Evolutionary conservation across 768 basidiomycete species (phyloP).

Genomic region (Megacollybia marginata): DNA sequence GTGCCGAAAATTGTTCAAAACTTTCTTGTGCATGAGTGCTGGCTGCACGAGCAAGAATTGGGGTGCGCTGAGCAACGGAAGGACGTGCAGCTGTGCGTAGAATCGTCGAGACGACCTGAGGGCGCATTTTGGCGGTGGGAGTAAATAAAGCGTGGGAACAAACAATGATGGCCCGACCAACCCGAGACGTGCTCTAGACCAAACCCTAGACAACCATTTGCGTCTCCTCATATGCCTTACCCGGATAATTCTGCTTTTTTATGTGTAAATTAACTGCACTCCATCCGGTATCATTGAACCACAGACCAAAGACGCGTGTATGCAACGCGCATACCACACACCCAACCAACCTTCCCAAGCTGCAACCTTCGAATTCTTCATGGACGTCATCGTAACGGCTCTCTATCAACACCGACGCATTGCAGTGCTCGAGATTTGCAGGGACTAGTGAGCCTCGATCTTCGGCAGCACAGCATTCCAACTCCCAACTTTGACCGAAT

Average conservation of each 20-base stretch:
- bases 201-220: background rate
- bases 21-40: slow-evolving; percentile 78
- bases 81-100: slow-evolving; percentile 53
- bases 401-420: too few species aligned
- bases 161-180: background rate
- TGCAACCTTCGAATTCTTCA: too few species aligned
- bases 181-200: background rate
- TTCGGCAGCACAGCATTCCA: too few species aligned
- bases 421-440: too few species aligned
- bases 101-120: slow-evolving; percentile 53
- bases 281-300: background rate
- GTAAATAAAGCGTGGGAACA: background rate
- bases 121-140: slow-evolving; percentile 36
- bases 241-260: background rate
- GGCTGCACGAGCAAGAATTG: slow-evolving; percentile 39
- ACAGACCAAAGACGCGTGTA: background rate
- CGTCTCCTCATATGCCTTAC: background rate
- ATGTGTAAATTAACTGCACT: background rate
- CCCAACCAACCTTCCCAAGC: too few species aligned
- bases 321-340: too few species aligned
- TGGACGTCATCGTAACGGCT: too few species aligned
- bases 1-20: slow-evolving; percentile 89
- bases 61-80: slow-evolving; percentile 25
- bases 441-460: too few species aligned
- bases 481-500: too few species aligned